Base-by-base conservation (phyloP, 129 eudicot genomes). In the Escallonia rubra region DNA sequence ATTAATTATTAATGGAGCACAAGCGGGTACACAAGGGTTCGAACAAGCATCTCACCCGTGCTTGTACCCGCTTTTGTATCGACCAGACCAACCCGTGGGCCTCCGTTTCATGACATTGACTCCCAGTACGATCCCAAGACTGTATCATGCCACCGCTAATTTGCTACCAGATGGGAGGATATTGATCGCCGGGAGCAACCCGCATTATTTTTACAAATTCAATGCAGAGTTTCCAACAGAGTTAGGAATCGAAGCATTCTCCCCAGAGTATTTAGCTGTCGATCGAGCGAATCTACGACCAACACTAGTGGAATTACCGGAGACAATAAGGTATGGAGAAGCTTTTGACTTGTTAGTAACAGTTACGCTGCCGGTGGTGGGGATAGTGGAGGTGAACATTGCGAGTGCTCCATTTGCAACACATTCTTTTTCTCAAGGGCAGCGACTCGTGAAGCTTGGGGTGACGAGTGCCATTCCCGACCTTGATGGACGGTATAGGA, bases 341-440 rank as follows among this genome's bases (percentile, higher is more conserved):
- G 78, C 15, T 39, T 85, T 87, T 11, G 82, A 74, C 34, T 75
- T 77, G 6, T 68, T 71, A 59, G 59, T 87, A 34, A 78, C 81
- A 10, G 87, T 73, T 40, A 73, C 67, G 50, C 44, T 86, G 46
- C 89, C 87, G 38, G 82, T 82, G 67, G 82, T 82, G 42, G 88
- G 81, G 41, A 8, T 79, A 1, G 56, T 78, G 9, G 90, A 87
- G 79, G 85, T 90, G 57, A 90, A 90, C 48, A 61, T 90, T 0
- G 97, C 81, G 8, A 90, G 90, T 64, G 95, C 97, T 2, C 92
- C 97, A 2, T 87, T 90, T 50, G 83, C 95, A 1, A 90, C 92
- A 3, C 97, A 90, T 72, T 90, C 97, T 1, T 90, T 77, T 48
- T 87, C 92, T 0, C 97, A 90, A 48, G 95, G 97, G 64, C 95